A percentile compares a stretch with the other conserved stretches of the same genome.
phyloP scores from a whole-genome alignment of 768 basidiomycete species.

The Mycena indigotica region DNA sequence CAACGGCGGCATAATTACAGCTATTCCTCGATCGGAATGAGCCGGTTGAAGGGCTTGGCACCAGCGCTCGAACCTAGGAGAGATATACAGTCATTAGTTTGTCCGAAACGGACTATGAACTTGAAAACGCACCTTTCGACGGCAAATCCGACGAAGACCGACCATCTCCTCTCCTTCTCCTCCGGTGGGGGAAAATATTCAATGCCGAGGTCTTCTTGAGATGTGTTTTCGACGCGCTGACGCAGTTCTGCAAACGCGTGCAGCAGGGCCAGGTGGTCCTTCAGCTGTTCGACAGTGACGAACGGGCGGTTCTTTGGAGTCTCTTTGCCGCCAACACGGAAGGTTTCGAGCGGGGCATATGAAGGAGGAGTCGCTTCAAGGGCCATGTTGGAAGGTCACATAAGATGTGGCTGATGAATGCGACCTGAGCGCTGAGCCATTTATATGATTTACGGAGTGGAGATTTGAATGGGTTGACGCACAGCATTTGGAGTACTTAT shows the following conservation, averaged over 20 bases:
- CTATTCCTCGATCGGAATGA: slow-evolving; percentile 12
- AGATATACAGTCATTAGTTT: not conserved
- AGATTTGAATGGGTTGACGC: no score
- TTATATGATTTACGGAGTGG: no score
- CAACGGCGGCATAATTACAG: slow-evolving; percentile 12
- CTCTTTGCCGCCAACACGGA: slow-evolving; percentile 28
- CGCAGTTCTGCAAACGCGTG: slow-evolving; percentile 23
- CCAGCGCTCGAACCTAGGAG: slow-evolving; percentile 27
- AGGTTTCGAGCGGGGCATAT: slow-evolving; percentile 33
- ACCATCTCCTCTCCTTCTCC: slow-evolving; percentile 22
- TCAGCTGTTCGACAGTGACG: slow-evolving; percentile 29
- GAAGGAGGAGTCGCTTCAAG: slow-evolving; percentile 30
- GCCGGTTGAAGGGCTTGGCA: slow-evolving; percentile 16
- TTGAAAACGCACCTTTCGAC: slow-evolving; percentile 22
- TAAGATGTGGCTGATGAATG: no score
- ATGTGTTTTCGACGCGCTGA: slow-evolving; percentile 15
- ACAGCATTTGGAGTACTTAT: no score
- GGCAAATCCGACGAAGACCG: slow-evolving; percentile 26
- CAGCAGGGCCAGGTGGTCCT: slow-evolving; percentile 26
- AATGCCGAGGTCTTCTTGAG: not conserved
- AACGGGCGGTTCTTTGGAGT: slow-evolving; percentile 32
- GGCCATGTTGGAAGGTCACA: no score
- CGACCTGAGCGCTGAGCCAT: no score
- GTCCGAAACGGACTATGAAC: not conserved
- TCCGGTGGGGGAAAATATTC: not conserved